These are phyloP conservation scores for Leccinum subrobustum DNA, from an alignment of 1,284 basidiomycete species.

Conservation along the genomic window DNA sequence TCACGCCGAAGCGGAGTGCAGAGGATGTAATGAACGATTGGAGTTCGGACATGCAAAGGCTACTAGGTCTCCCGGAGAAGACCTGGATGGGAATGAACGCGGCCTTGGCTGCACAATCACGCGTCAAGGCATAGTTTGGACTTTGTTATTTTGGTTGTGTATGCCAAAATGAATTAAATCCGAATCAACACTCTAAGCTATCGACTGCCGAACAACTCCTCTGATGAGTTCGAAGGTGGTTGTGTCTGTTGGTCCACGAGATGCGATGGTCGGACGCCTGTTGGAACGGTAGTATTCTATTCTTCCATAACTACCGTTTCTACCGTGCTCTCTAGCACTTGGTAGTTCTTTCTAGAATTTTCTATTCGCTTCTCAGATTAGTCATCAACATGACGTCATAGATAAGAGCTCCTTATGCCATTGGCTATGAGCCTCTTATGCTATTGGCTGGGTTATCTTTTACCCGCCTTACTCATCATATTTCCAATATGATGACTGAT, in stretches of 20 bases:
- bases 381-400: too few species aligned
- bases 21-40: constrained; percentile 96
- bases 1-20: constrained; percentile 73
- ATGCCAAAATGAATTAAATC: constrained; percentile 3
- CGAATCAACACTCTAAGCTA: constrained; percentile 13
- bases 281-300: too few species aligned
- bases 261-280: constrained; percentile 58
- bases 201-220: constrained; percentile 21
- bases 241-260: constrained; percentile 21
- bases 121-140: constrained; percentile 48
- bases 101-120: constrained; percentile 76
- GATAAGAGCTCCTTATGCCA: too few species aligned
- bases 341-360: too few species aligned
- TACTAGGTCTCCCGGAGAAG: constrained; percentile 80
- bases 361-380: too few species aligned
- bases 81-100: constrained; percentile 91
- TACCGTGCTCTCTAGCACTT: too few species aligned
- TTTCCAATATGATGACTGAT: too few species aligned
- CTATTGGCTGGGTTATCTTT: too few species aligned
- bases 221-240: constrained; percentile 12
- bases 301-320: too few species aligned
- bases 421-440: too few species aligned
- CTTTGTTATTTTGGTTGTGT: constrained; percentile 24
- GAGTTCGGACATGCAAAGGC: constrained; percentile 92
- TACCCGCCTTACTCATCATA: too few species aligned